phyloP scores from a whole-genome alignment of 2,329 filamentous ascomycete genomes.

The Fusarium sp. region DNA sequence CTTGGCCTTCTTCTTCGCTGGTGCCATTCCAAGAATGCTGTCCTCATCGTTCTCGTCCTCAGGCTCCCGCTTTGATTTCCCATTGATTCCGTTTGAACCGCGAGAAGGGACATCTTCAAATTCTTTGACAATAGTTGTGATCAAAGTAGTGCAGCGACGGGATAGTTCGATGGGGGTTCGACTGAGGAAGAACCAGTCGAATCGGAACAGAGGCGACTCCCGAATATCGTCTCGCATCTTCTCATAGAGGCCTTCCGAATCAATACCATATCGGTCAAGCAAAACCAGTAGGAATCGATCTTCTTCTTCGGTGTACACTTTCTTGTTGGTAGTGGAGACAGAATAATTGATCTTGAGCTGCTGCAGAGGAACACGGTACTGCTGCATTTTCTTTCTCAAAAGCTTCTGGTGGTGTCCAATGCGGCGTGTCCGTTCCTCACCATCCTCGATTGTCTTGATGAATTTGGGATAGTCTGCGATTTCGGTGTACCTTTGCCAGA shows the following conservation, averaged over 20 bases:
- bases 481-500: conserved; percentile 95
- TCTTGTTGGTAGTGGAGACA: conserved; percentile 99
- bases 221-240: conserved; percentile 97
- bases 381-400: conserved; percentile 92
- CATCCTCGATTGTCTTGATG: conserved; percentile 87
- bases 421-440: conserved; percentile 88
- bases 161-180: conserved; percentile 92
- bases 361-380: conserved; percentile 96
- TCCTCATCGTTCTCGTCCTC: conserved; percentile 88
- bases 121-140: conserved; percentile 94
- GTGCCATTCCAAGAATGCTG: conserved; percentile 78
- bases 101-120: conserved; percentile 76
- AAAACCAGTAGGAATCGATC: conserved; percentile 95
- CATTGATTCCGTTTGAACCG: conserved; percentile 68
- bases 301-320: conserved; percentile 98
- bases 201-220: conserved; percentile 92
- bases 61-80: conserved; percentile 75
- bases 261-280: conserved; percentile 90
- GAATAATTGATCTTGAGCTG: conserved; percentile 99
- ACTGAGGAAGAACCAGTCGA: conserved; percentile 99
- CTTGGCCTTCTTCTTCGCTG: conserved; percentile 95
- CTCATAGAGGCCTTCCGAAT: conserved; percentile 90
- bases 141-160: conserved; percentile 89
- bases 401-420: conserved; percentile 93
- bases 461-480: conserved; percentile 90